Conservation (phyloP, 1,284 basidiomycete species). For the Ustilago esculenta region DNA sequence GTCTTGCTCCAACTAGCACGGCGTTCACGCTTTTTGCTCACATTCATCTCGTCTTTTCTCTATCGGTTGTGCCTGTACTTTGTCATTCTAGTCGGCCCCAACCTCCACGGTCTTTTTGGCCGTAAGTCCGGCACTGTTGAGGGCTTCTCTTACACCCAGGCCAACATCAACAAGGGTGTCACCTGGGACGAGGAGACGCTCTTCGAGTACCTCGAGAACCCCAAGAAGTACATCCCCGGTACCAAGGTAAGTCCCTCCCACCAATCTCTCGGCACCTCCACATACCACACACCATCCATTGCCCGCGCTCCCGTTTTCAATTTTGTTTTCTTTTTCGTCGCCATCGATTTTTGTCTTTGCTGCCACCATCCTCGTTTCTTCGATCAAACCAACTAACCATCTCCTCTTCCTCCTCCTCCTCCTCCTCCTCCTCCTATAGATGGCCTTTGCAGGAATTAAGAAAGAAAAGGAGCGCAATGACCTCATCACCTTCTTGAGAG, state of each 20-base stretch:
- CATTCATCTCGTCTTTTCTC: neutral
- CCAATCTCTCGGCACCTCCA: neutral
- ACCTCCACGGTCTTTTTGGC: constrained; percentile 87
- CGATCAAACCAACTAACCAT: too few species aligned
- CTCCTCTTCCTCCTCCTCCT: neutral
- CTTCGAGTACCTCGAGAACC: constrained; percentile 90
- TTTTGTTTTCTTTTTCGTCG: too few species aligned
- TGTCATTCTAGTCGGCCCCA: constrained; percentile 94
- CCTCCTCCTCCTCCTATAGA: neutral
- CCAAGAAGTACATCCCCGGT: constrained; percentile 80
- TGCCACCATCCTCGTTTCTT: too few species aligned
- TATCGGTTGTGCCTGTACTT: too few species aligned
- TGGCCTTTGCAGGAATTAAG: constrained; percentile 61
- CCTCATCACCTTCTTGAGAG: constrained; percentile 58
- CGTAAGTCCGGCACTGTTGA: constrained; percentile 88
- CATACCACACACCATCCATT: too few species aligned
- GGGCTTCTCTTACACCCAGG: constrained; percentile 90
- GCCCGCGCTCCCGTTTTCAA: too few species aligned
- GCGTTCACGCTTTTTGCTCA: too few species aligned
- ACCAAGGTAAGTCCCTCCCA: constrained; percentile 28
- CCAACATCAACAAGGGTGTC: constrained; percentile 90
- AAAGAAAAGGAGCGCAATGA: constrained; percentile 66
- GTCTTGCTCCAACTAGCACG: too few species aligned
- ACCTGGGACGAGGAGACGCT: constrained; percentile 85
- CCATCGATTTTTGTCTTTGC: neutral